Evolutionary conservation across 2,329 filamentous ascomycete species (phyloP), one percentile per base, ranked within the genome.

Genomic region (Colletotrichum sp.): DNA sequence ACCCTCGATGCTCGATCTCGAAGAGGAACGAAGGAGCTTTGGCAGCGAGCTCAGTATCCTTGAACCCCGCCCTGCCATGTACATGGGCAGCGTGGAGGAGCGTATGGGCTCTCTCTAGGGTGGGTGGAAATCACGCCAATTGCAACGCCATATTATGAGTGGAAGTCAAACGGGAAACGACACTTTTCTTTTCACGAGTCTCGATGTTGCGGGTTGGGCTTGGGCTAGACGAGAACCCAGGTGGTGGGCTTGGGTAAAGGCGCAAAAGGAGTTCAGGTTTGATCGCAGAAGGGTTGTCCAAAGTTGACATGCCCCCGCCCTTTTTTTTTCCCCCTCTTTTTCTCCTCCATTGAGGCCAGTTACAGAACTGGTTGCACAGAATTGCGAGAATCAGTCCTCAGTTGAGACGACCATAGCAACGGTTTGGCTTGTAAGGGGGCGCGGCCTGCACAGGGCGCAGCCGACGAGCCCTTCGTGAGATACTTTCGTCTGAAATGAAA

Each of bases 61-160:
- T 30, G 92, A 93, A 83, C 92, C 92, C 3, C 85, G 92, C 59
- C 92, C 92, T 13, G 87, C 92, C 44, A 90, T 92, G 69, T 92
- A 92, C 84, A 93, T 91, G 89, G 90, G 89, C 78, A 90, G 92
- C 52, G 82, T 93, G 64, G 91, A 93, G 83, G 91, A 92, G 85
- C 87, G 90, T 69, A 91, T 92, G 81, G 85, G 86, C 24, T 73
- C 70, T 18, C 26, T 65, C 16, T 73, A 44, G 44, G 66, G 15
- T 16, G 32, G n/a, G 34, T 36, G 34, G 6, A 34, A 6, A 13
- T 16, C 10, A 63, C n/a, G 18, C 28, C 28, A 55, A 21, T 21
- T 21, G 18, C 32, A 59, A 63, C 49, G 32, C 32, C 32, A 13
- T 68, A 39, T n/a, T 16, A 73, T 28, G 30, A 59, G 52, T 26